Base-by-base conservation (phyloP, 257 asterid genomes). In the Solanum sejunctum region DNA sequence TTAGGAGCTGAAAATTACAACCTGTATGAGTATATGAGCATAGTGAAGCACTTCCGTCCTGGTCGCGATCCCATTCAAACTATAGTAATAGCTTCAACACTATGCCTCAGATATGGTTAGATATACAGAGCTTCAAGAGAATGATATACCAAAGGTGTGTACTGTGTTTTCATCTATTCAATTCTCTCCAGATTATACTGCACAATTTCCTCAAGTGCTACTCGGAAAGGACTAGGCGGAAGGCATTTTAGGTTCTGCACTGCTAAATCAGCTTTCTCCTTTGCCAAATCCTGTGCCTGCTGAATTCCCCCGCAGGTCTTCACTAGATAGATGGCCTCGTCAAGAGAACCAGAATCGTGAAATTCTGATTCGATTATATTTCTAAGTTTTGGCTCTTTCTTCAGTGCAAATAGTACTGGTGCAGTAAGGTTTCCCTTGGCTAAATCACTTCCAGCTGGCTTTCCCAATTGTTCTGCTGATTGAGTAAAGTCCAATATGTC, bases 401-500 rank as follows among this genome's bases (percentile, higher is more conserved):
- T 92, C 20, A 96, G 88, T 7, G 98, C 98, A 39, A 91, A 96
- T 80, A 94, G 94, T 3, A 93, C 99, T 0, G 99, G 98, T 16
- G 98, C 98, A 43, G 98, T 94, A 82, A 94, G 84, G 75, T 92
- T 96, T 81, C 98, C 98, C 70, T 92, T 94, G 1, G 94, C 97
- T 12, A 96, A 84, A 89, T 96, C 99, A 66, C 97, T 94, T 13
- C 92, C 98, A 6, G 98, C 97, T 16, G 99, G 99, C 86, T 96
- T 96, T 7, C 99, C 99, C 58, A 96, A 92, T 75, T 94, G 98
- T 82, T 90, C 97, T 1, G 99, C 96, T 10, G 99, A 93, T 67
- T 96, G 97, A 32, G 99, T 96, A 16, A 96, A 96, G 85, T 96
- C 99, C 84, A 96, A 60, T 84, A 96, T 91, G 77, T 96, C 99